Conservation (phyloP, 202 grass and related monocot species). For the Carex arenaria region DNA sequence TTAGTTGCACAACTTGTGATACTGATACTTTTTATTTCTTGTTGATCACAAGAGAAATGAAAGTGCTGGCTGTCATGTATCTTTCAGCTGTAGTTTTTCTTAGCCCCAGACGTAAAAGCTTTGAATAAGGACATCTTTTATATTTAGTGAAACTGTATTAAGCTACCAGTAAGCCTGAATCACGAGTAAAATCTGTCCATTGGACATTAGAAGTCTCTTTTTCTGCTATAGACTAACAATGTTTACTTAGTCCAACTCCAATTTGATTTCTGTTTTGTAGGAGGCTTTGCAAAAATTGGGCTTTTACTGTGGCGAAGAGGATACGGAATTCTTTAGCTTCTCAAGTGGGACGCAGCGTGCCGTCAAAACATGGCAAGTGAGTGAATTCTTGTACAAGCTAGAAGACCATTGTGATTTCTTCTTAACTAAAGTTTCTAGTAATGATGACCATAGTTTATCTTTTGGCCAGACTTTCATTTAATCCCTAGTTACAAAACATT, state of each 20-base stretch:
- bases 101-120: not conserved
- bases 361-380: slow-evolving; percentile 94
- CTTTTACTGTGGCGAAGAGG: slow-evolving; percentile 91
- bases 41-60: not conserved
- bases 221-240: not conserved
- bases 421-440: slow-evolving; percentile 8
- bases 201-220: not conserved
- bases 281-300: slow-evolving; percentile 77
- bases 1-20: not conserved
- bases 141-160: not conserved
- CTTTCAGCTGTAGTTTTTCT: not conserved
- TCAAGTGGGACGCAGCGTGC: slow-evolving; percentile 77
- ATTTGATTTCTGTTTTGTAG: slow-evolving; percentile 26
- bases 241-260: not conserved
- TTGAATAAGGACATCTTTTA: not conserved
- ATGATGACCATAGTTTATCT: not conserved
- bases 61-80: not conserved
- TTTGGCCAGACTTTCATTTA: not conserved
- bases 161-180: not conserved
- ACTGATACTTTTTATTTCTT: not conserved
- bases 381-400: not conserved
- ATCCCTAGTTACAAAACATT: not conserved
- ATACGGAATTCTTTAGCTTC: slow-evolving; percentile 78
- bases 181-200: not conserved
- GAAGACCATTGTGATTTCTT: not conserved